Evolutionary conservation across 2,329 filamentous ascomycete species (phyloP).

Genomic region (Ascochyta pisi): DNA sequence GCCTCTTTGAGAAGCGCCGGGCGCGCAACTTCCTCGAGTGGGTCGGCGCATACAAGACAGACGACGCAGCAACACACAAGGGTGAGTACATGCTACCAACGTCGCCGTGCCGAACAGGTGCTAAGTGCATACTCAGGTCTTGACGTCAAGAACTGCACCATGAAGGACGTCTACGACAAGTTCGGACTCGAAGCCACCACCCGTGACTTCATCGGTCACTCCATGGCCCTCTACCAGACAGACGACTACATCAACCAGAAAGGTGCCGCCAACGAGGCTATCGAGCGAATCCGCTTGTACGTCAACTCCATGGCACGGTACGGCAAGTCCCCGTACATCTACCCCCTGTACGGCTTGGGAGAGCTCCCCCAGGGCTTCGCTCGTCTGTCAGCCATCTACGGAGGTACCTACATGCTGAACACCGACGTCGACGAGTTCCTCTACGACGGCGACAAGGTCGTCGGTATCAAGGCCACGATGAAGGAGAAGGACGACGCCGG

Average conservation of each 20-base stretch:
- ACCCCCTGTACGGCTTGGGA: slow-evolving; percentile 95
- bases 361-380: slow-evolving; percentile 98
- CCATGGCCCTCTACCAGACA: slow-evolving; percentile 94
- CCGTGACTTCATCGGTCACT: slow-evolving; percentile 95
- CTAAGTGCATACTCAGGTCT: slow-evolving; percentile 62
- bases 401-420: slow-evolving; percentile 99
- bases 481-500: slow-evolving; percentile 77
- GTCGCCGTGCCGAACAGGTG: background rate
- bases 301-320: slow-evolving; percentile 97
- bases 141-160: slow-evolving; percentile 78
- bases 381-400: slow-evolving; percentile 96
- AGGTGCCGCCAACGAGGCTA: slow-evolving; percentile 80
- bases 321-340: slow-evolving; percentile 99
- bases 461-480: slow-evolving; percentile 98
- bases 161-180: slow-evolving; percentile 99
- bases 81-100: slow-evolving; percentile 62
- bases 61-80: slow-evolving; percentile 86
- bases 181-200: slow-evolving; percentile 90
- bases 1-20: slow-evolving; percentile 94
- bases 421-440: slow-evolving; percentile 88
- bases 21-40: slow-evolving; percentile 97
- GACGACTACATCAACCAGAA: slow-evolving; percentile 81
- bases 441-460: slow-evolving; percentile 85
- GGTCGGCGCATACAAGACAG: slow-evolving; percentile 84
- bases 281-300: slow-evolving; percentile 93